These are phyloP conservation scores for Trichophyton equinum DNA, from an alignment of 2,329 filamentous ascomycete species.

Conservation along the genomic window DNA sequence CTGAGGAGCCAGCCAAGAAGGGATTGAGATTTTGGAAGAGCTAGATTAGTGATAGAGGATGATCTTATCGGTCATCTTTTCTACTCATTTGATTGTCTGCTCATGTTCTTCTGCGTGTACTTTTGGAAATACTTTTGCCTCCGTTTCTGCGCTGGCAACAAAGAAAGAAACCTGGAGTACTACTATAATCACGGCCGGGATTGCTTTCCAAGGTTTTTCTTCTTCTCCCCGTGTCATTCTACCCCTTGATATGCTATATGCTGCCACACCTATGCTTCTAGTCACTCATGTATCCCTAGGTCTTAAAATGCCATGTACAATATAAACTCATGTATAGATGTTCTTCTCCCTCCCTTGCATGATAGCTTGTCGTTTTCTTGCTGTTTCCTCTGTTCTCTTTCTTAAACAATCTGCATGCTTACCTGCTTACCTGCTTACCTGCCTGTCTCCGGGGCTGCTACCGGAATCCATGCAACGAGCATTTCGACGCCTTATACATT, in stretches of 20 bases:
- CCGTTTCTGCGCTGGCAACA: background rate
- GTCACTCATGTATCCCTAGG: constrained; percentile 1
- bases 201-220: background rate
- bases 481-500: background rate
- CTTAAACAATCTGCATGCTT: background rate
- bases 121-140: background rate
- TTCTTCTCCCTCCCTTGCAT: background rate
- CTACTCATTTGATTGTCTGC: background rate
- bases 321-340: constrained; percentile 1
- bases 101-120: background rate
- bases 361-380: background rate
- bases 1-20: background rate
- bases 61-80: background rate
- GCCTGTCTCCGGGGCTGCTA: background rate
- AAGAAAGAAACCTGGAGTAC: background rate
- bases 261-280: background rate
- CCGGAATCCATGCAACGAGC: background rate
- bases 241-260: background rate
- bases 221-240: background rate
- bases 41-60: background rate
- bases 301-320: constrained; percentile 2
- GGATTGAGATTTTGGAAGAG: constrained; percentile 1
- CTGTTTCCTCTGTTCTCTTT: no score
- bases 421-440: background rate
- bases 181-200: constrained; percentile 6